Evolutionary conservation across 2,329 filamentous ascomycete species (phyloP).

Genomic region (Scleromitrula shiraiana): DNA sequence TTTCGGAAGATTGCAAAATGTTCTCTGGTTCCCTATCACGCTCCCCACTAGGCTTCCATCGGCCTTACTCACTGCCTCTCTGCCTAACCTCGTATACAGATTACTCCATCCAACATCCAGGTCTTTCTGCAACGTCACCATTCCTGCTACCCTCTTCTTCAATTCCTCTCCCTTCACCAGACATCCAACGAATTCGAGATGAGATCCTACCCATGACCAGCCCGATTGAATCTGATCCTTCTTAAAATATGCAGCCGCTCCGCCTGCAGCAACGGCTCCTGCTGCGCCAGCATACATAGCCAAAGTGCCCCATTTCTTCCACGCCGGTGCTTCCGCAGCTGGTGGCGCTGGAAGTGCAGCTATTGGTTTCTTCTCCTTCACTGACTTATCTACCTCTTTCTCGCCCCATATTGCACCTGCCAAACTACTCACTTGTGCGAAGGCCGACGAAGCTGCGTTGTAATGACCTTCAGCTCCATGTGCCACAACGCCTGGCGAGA

Average conservation of each 20-base stretch:
- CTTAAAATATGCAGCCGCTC: slow-evolving; percentile 79
- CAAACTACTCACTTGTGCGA: slow-evolving; percentile 57
- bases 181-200: slow-evolving; percentile 89
- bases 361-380: slow-evolving; percentile 30
- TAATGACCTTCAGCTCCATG: slow-evolving; percentile 84
- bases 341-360: slow-evolving; percentile 33
- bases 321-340: slow-evolving; percentile 39
- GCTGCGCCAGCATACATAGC: slow-evolving; percentile 82
- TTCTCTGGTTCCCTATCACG: slow-evolving; percentile 63
- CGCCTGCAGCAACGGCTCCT: slow-evolving; percentile 71
- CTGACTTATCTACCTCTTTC: slow-evolving; percentile 31
- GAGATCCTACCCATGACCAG: slow-evolving; percentile 75
- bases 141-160: slow-evolving; percentile 59
- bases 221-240: slow-evolving; percentile 71
- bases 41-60: slow-evolving; percentile 42
- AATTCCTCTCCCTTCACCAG: slow-evolving; percentile 79
- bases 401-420: slow-evolving; percentile 61
- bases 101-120: slow-evolving; percentile 73
- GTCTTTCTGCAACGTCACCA: slow-evolving; percentile 57
- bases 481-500: slow-evolving; percentile 73
- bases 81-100: slow-evolving; percentile 77
- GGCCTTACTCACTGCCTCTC: slow-evolving; percentile 49
- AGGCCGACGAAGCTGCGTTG: slow-evolving; percentile 61
- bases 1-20: slow-evolving; percentile 78
- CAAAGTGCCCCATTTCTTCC: slow-evolving; percentile 77